Evolutionary conservation across 805 yeast species (phyloP).

Genomic region (Metschnikowia aberdeeniae): DNA sequence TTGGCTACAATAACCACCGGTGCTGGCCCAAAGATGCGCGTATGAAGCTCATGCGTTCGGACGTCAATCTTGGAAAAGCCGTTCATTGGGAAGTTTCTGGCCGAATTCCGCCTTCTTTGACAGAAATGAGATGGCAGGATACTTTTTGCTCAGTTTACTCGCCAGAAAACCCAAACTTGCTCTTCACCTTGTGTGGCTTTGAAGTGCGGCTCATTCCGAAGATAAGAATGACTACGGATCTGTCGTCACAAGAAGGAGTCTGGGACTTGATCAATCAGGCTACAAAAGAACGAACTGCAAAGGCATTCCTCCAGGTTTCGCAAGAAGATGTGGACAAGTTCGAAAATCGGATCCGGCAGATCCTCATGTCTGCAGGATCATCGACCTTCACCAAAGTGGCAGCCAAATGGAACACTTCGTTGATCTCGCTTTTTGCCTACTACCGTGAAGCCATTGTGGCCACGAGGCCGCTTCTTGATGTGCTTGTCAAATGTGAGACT

Average conservation of each 20-base stretch:
- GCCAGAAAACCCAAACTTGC: constrained; percentile 79
- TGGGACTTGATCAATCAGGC: constrained; percentile 78
- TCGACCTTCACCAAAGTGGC: constrained; percentile 93
- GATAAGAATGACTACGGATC: constrained; percentile 49
- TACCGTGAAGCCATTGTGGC: constrained; percentile 90
- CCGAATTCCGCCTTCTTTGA: constrained; percentile 72
- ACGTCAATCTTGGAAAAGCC: constrained; percentile 89
- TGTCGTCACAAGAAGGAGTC: constrained; percentile 69
- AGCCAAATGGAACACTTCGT: constrained; percentile 92
- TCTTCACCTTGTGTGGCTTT: constrained; percentile 92
- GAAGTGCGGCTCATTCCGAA: constrained; percentile 87
- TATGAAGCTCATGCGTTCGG: constrained; percentile 86
- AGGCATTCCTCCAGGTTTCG: constrained; percentile 80
- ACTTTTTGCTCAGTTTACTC: constrained; percentile 86
- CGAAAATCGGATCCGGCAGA: constrained; percentile 79
- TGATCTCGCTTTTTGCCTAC: constrained; percentile 81
- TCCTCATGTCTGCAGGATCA: constrained; percentile 92
- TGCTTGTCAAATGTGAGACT: constrained; percentile 86
- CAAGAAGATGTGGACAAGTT: constrained; percentile 76
- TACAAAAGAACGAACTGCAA: constrained; percentile 83
- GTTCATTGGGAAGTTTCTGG: constrained; percentile 85
- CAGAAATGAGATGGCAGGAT: constrained; percentile 73
- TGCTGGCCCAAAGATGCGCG: constrained; percentile 95
- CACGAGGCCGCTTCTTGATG: constrained; percentile 72
- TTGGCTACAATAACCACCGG: constrained; percentile 80